Evolutionary conservation across 108 stramenopile genomes (phyloP).

Genomic region (Nitzschia palea): DNA sequence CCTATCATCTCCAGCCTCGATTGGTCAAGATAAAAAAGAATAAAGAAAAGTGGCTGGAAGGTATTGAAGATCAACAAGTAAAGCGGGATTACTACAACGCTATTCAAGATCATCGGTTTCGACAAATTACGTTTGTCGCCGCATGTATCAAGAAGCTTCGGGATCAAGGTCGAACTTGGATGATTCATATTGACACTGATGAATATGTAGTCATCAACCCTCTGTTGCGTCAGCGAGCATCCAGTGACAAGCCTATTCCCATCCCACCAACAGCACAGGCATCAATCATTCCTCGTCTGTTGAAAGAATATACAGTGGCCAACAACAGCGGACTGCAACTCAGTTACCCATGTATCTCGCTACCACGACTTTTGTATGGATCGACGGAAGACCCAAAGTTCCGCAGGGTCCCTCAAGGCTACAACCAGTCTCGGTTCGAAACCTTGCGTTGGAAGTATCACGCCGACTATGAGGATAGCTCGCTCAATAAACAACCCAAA

Average conservation of each 20-base stretch:
- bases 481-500: constrained; percentile 29
- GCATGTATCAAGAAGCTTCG: constrained; percentile 16
- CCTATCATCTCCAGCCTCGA: constrained; percentile 1
- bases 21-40: constrained; percentile 1
- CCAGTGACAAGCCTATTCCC: neutral
- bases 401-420: neutral
- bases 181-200: constrained; percentile 60
- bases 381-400: constrained; percentile 11
- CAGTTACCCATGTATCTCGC: constrained; percentile 21
- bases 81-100: constrained; percentile 1
- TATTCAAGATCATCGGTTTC: constrained; percentile 38
- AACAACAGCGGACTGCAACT: neutral
- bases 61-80: constrained; percentile 1
- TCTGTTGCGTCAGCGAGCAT: neutral
- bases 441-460: constrained; percentile 47
- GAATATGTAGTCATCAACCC: constrained; percentile 51
- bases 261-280: constrained; percentile 2
- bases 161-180: constrained; percentile 42
- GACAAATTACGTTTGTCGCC: constrained; percentile 36
- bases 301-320: constrained; percentile 26
- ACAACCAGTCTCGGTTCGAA: constrained; percentile 31
- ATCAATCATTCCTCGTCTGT: constrained; percentile 16
- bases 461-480: constrained; percentile 13
- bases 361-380: constrained; percentile 29
- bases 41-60: constrained; percentile 1